Percentiles rank a stretch among this genome's conserved stretches.
These are phyloP conservation scores for Dissoconium aciculare DNA, from an alignment of 2,329 filamentous ascomycete genomes.

Conservation along the genomic window DNA sequence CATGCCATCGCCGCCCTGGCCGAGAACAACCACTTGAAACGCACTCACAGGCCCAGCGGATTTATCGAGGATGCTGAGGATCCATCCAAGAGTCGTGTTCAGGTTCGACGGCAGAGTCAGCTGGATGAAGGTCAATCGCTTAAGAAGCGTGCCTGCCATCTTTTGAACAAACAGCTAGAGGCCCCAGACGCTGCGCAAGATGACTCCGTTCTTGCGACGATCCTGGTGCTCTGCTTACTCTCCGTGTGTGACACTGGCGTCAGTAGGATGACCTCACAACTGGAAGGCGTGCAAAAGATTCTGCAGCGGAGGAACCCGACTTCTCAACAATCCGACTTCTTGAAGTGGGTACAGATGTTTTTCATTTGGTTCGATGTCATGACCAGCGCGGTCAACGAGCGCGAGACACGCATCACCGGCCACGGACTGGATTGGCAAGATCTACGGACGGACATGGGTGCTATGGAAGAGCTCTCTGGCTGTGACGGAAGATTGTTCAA, in stretches of 20 bases:
- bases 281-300: constrained; percentile 84
- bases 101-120: constrained; percentile 30
- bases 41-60: constrained; percentile 44
- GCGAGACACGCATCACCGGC: constrained; percentile 63
- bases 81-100: constrained; percentile 22
- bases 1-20: constrained; percentile 83
- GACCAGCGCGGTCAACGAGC: constrained; percentile 79
- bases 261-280: constrained; percentile 83
- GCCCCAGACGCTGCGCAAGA: constrained; percentile 60
- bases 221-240: constrained; percentile 79
- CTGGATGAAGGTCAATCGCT: constrained; percentile 62
- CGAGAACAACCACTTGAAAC: constrained; percentile 81
- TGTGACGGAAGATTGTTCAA: constrained; percentile 81
- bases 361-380: constrained; percentile 94
- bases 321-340: constrained; percentile 45
- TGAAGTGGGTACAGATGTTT: constrained; percentile 80
- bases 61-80: constrained; percentile 21
- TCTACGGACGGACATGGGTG: constrained; percentile 52
- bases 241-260: constrained; percentile 88
- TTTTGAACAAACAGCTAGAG: constrained; percentile 66
- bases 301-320: constrained; percentile 57
- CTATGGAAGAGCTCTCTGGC: constrained; percentile 71
- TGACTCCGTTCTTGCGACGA: constrained; percentile 75
- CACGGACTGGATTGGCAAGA: constrained; percentile 48
- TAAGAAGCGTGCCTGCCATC: constrained; percentile 71